phyloP scores from a whole-genome alignment of 1,284 basidiomycete species.

The Mycosarcoma mackinlayi region DNA sequence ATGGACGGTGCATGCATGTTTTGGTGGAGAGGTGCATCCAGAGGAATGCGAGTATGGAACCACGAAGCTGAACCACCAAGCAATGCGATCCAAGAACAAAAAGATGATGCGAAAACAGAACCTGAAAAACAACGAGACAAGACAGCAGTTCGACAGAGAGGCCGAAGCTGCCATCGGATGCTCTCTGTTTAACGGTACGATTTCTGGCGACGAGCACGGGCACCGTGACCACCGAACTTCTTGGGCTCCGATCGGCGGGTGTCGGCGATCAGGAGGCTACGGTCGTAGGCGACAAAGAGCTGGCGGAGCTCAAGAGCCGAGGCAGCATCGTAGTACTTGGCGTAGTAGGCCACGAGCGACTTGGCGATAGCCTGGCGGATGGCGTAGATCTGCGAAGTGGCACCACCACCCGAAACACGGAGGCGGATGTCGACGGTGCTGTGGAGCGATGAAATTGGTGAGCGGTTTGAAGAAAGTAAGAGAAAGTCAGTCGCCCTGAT shows the following conservation, averaged over 20 bases:
- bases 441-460: background rate
- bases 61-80: constrained; percentile 42
- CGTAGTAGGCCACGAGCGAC: constrained; percentile 94
- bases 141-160: background rate
- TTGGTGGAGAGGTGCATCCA: constrained; percentile 19
- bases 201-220: constrained; percentile 69
- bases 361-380: constrained; percentile 99
- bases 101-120: constrained; percentile 25
- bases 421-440: constrained; percentile 88
- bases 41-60: background rate
- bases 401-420: constrained; percentile 98
- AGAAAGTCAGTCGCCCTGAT: constrained; percentile 11
- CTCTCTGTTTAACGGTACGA: constrained; percentile 49
- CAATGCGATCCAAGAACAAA: constrained; percentile 11
- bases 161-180: background rate
- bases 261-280: constrained; percentile 94
- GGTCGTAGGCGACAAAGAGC: constrained; percentile 70
- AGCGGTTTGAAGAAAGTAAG: background rate
- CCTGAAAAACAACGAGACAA: constrained; percentile 18
- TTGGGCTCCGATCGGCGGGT: constrained; percentile 98
- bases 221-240: constrained; percentile 74
- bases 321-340: constrained; percentile 98
- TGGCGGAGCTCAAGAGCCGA: constrained; percentile 75
- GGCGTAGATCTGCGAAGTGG: constrained; percentile 98
- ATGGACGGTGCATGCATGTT: constrained; percentile 26